Base-by-base conservation (phyloP, 108 stramenopile genomes). In the Skeletonema grethae region DNA sequence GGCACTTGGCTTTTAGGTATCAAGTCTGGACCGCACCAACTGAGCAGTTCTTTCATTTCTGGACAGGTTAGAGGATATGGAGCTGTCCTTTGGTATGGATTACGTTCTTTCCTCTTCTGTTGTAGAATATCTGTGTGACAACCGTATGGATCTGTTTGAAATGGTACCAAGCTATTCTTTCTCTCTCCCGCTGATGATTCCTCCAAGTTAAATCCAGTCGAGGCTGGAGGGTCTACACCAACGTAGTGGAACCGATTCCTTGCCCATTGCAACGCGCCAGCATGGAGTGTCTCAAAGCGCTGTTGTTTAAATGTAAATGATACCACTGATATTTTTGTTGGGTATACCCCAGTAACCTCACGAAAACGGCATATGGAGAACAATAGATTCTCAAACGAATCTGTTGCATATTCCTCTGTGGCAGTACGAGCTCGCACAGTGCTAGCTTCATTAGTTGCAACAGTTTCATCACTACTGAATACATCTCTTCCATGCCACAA, bases 311-410 rank as follows among this genome's bases (percentile, higher is more conserved):
- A 99, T 28, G 96, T 81, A 73, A 95, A 99, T 13, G 96, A 97
- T 5, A 99, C 94, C 8, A 96, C 70, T 2, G 97, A 88, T 22
- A 99, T 91, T 59, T 89, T 88, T 18, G 65, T 32, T 2, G 99
- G 99, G 67, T 97, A 99, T 7, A 46, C n/a, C 7, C 95, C 97
- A 0, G 97, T 97, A 24, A 98, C 75, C 67, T 98, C 98, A 9
- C 77, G 84, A 70, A 99, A 99, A 15, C 97, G 87, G 74, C 97
- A 97, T 15, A 98, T 94, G 5, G 96, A 93, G 83, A 98, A 99
- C 61, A 98, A 84, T 45, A 99, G 72, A 81, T 99, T 99, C 75
- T 98, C 93, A 82, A 97, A 97, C 29, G 92, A 94, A 65, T 99
- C 99, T 2, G 95, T 93, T 6, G 99, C 97, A 81, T 94, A 99